Evolutionary conservation across 257 asterid genomes (phyloP).

Genomic region (Solanum megistacrolobum): DNA sequence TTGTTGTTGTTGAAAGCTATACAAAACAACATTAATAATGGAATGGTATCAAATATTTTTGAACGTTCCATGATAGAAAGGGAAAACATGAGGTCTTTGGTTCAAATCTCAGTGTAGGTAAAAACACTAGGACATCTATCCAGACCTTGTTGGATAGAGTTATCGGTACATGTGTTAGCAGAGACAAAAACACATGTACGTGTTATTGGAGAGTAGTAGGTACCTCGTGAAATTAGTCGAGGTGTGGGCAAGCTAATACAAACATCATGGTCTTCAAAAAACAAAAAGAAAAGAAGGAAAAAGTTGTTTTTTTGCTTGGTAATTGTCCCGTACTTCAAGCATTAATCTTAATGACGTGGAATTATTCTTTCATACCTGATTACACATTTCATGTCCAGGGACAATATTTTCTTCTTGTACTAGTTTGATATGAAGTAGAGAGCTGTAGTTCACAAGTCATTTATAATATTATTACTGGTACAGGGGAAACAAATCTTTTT

Average conservation of each 20-base stretch:
- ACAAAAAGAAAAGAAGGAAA: not conserved
- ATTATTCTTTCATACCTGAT: not conserved
- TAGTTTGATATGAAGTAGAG: not conserved
- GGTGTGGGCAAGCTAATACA: too few relatives aligned
- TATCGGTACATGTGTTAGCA: too few relatives aligned
- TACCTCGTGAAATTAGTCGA: not conserved
- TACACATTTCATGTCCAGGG: not conserved
- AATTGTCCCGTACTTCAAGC: not conserved
- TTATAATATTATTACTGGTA: not conserved
- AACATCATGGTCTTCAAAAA: not conserved
- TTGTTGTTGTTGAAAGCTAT: not conserved
- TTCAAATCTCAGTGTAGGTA: not conserved
- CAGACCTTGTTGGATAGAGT: too few relatives aligned
- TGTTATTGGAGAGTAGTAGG: not conserved
- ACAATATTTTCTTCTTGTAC: not conserved
- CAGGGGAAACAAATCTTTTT: not conserved
- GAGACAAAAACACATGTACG: too few relatives aligned
- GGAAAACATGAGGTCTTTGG: not conserved
- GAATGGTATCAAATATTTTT: not conserved
- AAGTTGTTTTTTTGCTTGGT: not conserved
- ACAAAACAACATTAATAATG: not conserved
- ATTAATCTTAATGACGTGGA: not conserved
- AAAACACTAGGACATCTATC: too few relatives aligned
- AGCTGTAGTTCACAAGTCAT: not conserved
- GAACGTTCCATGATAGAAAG: not conserved